Conservation (phyloP, 306 rosid genomes). For the Trifolium repens region DNA sequence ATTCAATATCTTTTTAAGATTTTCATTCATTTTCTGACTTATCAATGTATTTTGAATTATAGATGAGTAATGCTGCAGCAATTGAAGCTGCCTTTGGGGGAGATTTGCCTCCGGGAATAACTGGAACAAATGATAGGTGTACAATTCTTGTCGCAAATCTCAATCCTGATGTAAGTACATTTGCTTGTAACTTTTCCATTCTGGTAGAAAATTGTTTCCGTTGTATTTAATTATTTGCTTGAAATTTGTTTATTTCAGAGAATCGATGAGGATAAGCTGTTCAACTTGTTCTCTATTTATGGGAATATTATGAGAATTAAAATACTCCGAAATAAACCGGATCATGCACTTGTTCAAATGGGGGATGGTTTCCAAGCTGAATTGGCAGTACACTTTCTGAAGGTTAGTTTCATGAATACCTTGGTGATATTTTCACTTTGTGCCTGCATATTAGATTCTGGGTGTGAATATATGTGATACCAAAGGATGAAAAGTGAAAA, state of each 20-base stretch:
- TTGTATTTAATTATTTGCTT: slow-evolving; percentile 3
- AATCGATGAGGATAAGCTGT: slow-evolving; percentile 95
- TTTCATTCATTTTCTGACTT: slow-evolving; percentile 14
- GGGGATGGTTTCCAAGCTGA: slow-evolving; percentile 99
- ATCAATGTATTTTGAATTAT: slow-evolving; percentile 38
- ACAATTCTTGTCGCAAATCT: slow-evolving; percentile 91
- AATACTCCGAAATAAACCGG: slow-evolving; percentile 95
- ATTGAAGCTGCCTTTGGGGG: slow-evolving; percentile 95
- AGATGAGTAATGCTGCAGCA: slow-evolving; percentile 93
- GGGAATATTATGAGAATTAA: slow-evolving; percentile 96
- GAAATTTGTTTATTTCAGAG: slow-evolving; percentile 64
- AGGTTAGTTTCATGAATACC: slow-evolving; percentile 60
- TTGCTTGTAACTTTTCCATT: slow-evolving; percentile 18
- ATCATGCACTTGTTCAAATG: slow-evolving; percentile 98
- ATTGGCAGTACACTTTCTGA: slow-evolving; percentile 91
- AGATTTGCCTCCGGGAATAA: slow-evolving; percentile 95
- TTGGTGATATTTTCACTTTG: neutral
- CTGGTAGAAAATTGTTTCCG: neutral
- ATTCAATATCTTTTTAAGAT: neutral
- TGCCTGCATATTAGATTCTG: too few relatives aligned
- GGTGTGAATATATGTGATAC: too few relatives aligned
- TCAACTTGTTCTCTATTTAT: slow-evolving; percentile 93
- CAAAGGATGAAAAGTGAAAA: too few relatives aligned
- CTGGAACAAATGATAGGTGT: slow-evolving; percentile 97
- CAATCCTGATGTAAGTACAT: slow-evolving; percentile 80